Evolutionary conservation across 192 early-diverging fungal species (phyloP), one percentile per base, ranked within the genome.

Genomic region (Mortierella antarctica): DNA sequence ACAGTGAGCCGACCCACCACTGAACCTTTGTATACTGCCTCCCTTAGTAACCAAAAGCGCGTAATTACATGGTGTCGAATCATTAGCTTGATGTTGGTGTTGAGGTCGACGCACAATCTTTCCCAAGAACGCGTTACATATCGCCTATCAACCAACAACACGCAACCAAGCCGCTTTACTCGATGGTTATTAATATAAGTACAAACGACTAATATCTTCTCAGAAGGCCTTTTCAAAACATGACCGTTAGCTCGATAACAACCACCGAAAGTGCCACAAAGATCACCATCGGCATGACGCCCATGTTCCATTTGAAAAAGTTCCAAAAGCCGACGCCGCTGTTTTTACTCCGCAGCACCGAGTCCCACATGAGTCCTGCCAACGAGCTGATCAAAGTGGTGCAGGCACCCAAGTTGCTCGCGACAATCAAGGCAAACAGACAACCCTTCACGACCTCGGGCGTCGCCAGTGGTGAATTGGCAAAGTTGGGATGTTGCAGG

Each of bases 381-480:
- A 96, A 70, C 52, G 89, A 89, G 20, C 92, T 93, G 13, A 93
- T 83, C 18, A 92, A 83, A 7, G 91, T 90, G 44, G 95, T 75
- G 62, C 94, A 94, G 9, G 92, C 95, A 7, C 95, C 95, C n/a
- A 96, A 65, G 64, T 96, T 95, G 65, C 88, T 89, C 8, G 94
- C 95, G 8, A 93, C 85, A 20, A 95, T 85, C 46, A 96, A 71
- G 12, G 89, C 93, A 86, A 92, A 92, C 56, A 94, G 60, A 17
- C 89, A 89, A 2, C 88, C 94, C 46, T 86, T 84, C 54, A 83
- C 72, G 0, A 87, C 71, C 20, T 84, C 77, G 17, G 45, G 82
- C 65, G 83, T 62, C 50, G 74, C 68, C 54, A 59, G 48, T 7
- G 83, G 58, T 18, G 71, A 86, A 41, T 66, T 57, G 7, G 73